phyloP scores from a whole-genome alignment of 2,329 filamentous ascomycete species.

The Pochonia chlamydosporia region DNA sequence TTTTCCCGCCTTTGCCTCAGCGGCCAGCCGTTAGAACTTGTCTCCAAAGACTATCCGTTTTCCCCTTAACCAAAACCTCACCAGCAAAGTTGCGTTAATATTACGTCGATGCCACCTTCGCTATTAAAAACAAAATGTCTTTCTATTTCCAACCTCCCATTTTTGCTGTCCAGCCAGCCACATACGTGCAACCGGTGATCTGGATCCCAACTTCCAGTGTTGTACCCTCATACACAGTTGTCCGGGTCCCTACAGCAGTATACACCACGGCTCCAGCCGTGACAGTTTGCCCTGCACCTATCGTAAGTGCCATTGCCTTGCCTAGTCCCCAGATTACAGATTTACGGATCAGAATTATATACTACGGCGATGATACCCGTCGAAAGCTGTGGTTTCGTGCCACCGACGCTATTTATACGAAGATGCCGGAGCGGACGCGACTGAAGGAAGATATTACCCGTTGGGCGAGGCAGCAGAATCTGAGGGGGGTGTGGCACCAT shows the following conservation, averaged over 20 bases:
- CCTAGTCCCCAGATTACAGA: neutral
- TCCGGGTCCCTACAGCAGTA: neutral
- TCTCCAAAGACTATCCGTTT: too few relatives aligned
- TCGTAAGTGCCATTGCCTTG: neutral
- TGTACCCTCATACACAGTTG: neutral
- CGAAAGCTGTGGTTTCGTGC: constrained; percentile 1
- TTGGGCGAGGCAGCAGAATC: neutral
- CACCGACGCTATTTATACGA: neutral
- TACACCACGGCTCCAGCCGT: neutral
- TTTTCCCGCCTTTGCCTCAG: too few relatives aligned
- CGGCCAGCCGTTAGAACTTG: too few relatives aligned
- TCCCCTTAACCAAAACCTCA: too few relatives aligned
- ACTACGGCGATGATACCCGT: neutral
- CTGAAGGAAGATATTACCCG: neutral
- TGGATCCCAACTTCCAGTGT: neutral
- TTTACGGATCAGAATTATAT: constrained; percentile 7
- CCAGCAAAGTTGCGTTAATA: too few relatives aligned
- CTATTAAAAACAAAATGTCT: constrained; percentile 13
- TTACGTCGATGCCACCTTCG: too few relatives aligned
- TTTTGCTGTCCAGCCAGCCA: constrained; percentile 10
- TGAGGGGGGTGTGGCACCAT: neutral
- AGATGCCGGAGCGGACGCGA: neutral
- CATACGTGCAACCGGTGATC: neutral
- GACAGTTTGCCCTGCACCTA: neutral
- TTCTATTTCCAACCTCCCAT: constrained; percentile 20